Percentiles rank a stretch among this genome's conserved stretches.
Evolutionary conservation across 202 grass and related monocot species (phyloP).

Genomic region (Dendrocalamus latiflorus): DNA sequence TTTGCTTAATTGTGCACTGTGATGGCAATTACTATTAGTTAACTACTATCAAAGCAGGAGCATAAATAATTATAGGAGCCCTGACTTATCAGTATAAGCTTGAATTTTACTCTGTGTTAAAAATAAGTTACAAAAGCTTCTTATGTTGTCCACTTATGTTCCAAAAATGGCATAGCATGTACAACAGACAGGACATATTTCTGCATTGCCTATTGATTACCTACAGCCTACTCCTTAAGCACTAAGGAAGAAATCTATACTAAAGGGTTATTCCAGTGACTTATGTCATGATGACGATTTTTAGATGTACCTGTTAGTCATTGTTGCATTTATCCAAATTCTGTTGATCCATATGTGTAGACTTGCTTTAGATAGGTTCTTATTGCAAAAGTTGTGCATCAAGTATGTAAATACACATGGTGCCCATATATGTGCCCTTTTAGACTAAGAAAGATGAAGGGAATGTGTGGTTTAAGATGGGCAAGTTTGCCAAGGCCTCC

Average conservation of each 20-base stretch:
- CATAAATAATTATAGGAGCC: not conserved
- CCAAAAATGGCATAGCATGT: constrained; percentile 29
- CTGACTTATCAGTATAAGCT: constrained; percentile 41
- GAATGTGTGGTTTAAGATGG: too few relatives aligned
- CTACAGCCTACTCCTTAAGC: constrained; percentile 53
- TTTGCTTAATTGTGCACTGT: too few relatives aligned
- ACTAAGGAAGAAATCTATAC: constrained; percentile 49
- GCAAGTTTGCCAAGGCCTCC: too few relatives aligned
- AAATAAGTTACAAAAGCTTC: constrained; percentile 43
- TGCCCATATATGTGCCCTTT: too few relatives aligned
- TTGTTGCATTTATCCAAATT: too few relatives aligned
- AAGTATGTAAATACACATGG: too few relatives aligned
- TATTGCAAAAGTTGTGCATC: too few relatives aligned
- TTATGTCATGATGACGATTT: not conserved
- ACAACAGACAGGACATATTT: constrained; percentile 34
- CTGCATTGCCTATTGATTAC: constrained; percentile 20
- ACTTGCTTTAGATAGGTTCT: constrained; percentile 14
- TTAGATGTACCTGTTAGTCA: constrained; percentile 16
- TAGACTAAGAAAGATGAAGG: too few relatives aligned
- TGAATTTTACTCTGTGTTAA: constrained; percentile 21
- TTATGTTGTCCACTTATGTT: constrained; percentile 23
- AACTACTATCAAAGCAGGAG: not conserved
- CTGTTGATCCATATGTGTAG: too few relatives aligned
- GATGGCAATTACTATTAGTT: too few relatives aligned
- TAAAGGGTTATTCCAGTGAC: constrained; percentile 24